These are phyloP conservation scores for Penicillium capsulatum DNA, from an alignment of 2,329 filamentous ascomycete species.

Conservation along the genomic window DNA sequence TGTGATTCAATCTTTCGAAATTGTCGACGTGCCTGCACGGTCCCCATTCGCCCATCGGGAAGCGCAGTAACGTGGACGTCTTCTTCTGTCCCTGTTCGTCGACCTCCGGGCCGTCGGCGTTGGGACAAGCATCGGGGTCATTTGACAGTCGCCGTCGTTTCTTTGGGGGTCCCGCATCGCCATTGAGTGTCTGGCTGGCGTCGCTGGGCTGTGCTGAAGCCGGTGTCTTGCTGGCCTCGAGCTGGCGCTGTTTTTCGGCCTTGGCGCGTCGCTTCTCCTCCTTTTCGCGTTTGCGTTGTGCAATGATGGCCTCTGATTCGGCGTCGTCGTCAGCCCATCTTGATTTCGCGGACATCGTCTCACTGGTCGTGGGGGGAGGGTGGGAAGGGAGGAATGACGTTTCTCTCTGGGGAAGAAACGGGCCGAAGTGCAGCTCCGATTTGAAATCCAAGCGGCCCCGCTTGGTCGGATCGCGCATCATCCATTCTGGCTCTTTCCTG, in stretches of 20 bases:
- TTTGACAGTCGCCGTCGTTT: conserved; percentile 61
- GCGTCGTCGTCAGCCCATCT: conserved; percentile 86
- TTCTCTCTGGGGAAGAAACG: conserved; percentile 23
- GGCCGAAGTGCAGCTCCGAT: conserved; percentile 30
- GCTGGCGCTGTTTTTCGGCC: conserved; percentile 70
- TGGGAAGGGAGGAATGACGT: conserved; percentile 20
- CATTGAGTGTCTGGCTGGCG: conserved; percentile 21
- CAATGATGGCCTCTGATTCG: conserved; percentile 65
- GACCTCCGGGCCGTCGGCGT: conserved; percentile 19
- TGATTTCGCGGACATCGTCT: conserved; percentile 62
- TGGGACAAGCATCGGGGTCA: conserved; percentile 28
- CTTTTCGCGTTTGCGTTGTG: conserved; percentile 72
- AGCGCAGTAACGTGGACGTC: conserved; percentile 63
- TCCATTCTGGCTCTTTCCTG: not conserved
- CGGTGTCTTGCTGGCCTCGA: conserved; percentile 49
- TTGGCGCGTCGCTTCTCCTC: conserved; percentile 84
- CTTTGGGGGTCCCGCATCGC: conserved; percentile 47
- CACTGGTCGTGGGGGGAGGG: conserved; percentile 1
- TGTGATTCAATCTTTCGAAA: conserved; percentile 91
- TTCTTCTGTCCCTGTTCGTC: conserved; percentile 25
- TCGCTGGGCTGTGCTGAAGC: conserved; percentile 28
- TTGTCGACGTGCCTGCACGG: conserved; percentile 74
- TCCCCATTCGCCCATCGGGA: conserved; percentile 65
- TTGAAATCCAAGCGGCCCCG: conserved; percentile 31
- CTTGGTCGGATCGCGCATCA: conserved; percentile 1